Percentiles rank a stretch among this genome's conserved stretches.
These are phyloP conservation scores for Lepidium aucheri DNA, from an alignment of 345 rosid genomes.

Conservation along the genomic window DNA sequence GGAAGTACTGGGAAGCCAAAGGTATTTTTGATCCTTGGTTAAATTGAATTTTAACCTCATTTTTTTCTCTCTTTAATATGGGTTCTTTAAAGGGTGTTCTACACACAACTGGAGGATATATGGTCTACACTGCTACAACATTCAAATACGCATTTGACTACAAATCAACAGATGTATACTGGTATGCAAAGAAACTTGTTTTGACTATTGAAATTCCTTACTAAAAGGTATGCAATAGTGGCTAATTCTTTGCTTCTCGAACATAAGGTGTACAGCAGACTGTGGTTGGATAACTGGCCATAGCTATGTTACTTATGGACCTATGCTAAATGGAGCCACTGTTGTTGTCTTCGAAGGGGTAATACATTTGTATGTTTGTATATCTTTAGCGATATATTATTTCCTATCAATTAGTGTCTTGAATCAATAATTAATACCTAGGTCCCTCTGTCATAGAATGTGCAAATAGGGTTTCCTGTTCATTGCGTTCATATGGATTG, in stretches of 20 bases:
- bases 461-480: background rate
- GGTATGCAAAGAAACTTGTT: constrained; percentile 38
- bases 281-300: constrained; percentile 99
- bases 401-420: background rate
- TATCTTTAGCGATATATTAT: background rate
- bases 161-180: constrained; percentile 81
- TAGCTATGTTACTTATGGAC: constrained; percentile 97
- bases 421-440: background rate
- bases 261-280: constrained; percentile 95
- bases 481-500: background rate
- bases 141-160: constrained; percentile 98
- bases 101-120: constrained; percentile 98
- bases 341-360: constrained; percentile 89
- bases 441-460: background rate
- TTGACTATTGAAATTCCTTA: background rate
- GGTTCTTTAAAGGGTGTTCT: constrained; percentile 67
- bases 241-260: constrained; percentile 14
- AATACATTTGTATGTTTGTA: constrained; percentile 14
- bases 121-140: constrained; percentile 92
- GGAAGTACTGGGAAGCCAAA: constrained; percentile 99
- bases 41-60: background rate
- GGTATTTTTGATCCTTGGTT: constrained; percentile 34
- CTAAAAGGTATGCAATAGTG: background rate
- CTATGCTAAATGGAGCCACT: constrained; percentile 93
- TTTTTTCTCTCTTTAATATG: constrained; percentile 14